Evolutionary conservation across 768 basidiomycete genomes (phyloP), one percentile per base, ranked within the genome.

Genomic region (Erythrobasidium yunnanense): DNA sequence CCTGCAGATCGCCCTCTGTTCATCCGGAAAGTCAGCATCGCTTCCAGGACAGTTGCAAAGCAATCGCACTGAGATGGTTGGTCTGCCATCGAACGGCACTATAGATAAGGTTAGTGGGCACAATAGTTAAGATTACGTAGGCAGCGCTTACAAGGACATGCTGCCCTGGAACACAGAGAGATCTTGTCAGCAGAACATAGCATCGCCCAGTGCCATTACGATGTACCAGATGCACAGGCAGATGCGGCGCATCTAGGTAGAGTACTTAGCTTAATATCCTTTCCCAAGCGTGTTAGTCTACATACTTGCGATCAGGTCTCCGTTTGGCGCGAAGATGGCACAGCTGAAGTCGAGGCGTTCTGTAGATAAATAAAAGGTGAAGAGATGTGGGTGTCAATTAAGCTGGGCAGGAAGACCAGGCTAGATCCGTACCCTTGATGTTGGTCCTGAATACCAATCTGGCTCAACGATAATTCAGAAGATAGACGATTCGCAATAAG

Each of bases 321-420:
- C 92, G 70, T 89, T 87, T n/a, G 90, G 88, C 0, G 88, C 87
- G 71, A 97, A 96, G 35, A 97, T 79, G 1, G 92, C 92, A 76
- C 92, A 97, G 8, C 87, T 90, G 75, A 88, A 95, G 77, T 95
- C 92, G 50, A 95, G 82, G 2, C 92, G 83, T 76, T 95, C 92
- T 58, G 54, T 81, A 93, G 93, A 73, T 96, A 92, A 17, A 90
- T 91, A 73, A 86, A 85, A 72, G 91, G 91, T 17, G 90, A 84
- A 0, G 90, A 92, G 75, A 92, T 87, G 75, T 87, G 88, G 23
- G 92, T 17, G 49, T 13, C 13, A 25, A 15, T n/a, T 4, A 20
- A 22, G 47, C 29, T 7, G 25, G 78, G 0, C 34, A 20, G 25
- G 27, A 2, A 55, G 4, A 34, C 20, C 5, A 55, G 3, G 32